Evolutionary conservation across 1,139 yeast species (phyloP), one percentile per base, ranked within the genome.

Genomic region (Magnusiomyces tetraspermus): DNA sequence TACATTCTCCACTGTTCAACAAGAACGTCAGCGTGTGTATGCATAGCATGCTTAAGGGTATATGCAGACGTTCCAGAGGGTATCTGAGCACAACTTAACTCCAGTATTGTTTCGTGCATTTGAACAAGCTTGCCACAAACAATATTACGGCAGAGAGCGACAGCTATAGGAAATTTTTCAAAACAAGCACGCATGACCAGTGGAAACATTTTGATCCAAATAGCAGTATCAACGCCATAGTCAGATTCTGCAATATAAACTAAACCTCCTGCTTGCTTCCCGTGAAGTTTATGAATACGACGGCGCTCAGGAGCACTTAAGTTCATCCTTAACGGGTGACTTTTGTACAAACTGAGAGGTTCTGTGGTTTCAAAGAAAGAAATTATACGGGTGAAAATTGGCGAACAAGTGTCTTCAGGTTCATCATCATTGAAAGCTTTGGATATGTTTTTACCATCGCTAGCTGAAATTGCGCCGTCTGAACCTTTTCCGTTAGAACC

Each of bases 181-280:
- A 87, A 89, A 57, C 94, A 80, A 1, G 81, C 75, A 44, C 78
- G 81, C 48, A 92, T 71, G 3, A 94, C 71, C 47, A 77, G 78
- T 1, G 97, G 97, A 62, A 85, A 90, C 1, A 85, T 77, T 59
- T 95, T 78, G 61, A 90, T 83, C 98, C 98, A 94, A 24, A 94
- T 71, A 0, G 98, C 96, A 1, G 95, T 83, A 67, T 94, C 98
- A 10, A 92, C 90, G 1, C 97, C 97, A 63, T 89, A 85, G 57
- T 86, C 96, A 1, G 96, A 85, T 61, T 87, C 96, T 0, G 96
- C 96, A 15, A 92, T 70, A 51, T 81, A 76, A 0, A 85, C 73
- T 24, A 94, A 69, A 1, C 86, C 77, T 33, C 85, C 85, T 55
- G 80, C 79, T 57, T 77, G 65, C 59, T 79, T 82, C 48, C 74